Conservation (phyloP, 2,329 filamentous ascomycete genomes). For the Diplodia mutila region DNA sequence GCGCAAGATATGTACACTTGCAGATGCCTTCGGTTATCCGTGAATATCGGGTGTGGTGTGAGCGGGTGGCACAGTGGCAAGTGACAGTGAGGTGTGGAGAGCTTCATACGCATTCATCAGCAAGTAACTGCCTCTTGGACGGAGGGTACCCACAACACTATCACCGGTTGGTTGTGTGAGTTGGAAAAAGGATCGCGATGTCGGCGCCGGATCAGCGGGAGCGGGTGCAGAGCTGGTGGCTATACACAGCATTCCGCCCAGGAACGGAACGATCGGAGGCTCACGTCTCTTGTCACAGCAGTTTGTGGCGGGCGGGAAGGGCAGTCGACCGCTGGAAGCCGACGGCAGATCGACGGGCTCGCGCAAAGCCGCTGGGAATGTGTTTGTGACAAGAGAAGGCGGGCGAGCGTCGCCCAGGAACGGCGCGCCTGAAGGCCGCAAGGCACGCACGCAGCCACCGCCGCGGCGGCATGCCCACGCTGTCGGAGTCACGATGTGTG, state of each 20-base stretch:
- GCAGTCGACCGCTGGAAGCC: background rate
- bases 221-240: background rate
- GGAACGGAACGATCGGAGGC: too few relatives aligned
- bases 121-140: too few relatives aligned
- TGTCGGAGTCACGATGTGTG: background rate
- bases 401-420: background rate
- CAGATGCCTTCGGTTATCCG: too few relatives aligned
- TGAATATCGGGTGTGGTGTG: background rate
- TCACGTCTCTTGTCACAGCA: background rate
- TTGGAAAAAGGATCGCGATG: background rate
- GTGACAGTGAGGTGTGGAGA: background rate
- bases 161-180: background rate
- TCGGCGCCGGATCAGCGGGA: background rate
- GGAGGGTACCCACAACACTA: background rate
- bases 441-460: background rate
- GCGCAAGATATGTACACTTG: background rate
- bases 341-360: constrained; percentile 6
- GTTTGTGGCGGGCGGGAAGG: background rate
- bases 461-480: background rate
- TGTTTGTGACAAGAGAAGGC: background rate
- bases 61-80: background rate
- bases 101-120: too few relatives aligned
- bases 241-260: background rate
- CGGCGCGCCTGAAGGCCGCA: constrained; percentile 8
- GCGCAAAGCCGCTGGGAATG: constrained; percentile 14